These are phyloP conservation scores for Aspergillus melleus DNA, from an alignment of 2,329 filamentous ascomycete species.

Conservation along the genomic window DNA sequence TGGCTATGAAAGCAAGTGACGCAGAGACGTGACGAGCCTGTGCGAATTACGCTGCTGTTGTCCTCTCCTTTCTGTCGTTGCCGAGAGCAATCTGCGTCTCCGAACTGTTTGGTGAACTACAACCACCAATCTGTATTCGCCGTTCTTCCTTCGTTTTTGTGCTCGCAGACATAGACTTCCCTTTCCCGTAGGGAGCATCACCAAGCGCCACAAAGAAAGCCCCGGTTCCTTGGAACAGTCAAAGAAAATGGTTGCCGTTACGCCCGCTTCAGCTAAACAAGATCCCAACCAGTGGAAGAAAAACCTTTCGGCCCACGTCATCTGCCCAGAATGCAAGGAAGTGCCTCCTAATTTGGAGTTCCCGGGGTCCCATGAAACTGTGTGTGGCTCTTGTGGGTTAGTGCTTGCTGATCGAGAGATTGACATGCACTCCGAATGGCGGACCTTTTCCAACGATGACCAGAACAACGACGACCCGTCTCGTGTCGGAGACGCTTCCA, in stretches of 20 bases:
- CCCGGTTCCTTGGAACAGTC: conserved; percentile 28
- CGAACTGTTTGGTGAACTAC: conserved; percentile 24
- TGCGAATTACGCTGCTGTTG: conserved; percentile 25
- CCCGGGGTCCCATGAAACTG: conserved; percentile 89
- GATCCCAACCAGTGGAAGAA: conserved; percentile 63
- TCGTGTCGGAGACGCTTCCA: conserved; percentile 92
- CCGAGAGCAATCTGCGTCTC: conserved; percentile 4
- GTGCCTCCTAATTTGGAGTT: conserved; percentile 89
- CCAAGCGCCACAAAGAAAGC: conserved; percentile 42
- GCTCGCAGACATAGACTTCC: conserved; percentile 49
- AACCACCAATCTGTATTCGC: conserved; percentile 69
- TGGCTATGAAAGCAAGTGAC: conserved; percentile 32
- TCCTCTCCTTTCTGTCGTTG: conserved; percentile 19
- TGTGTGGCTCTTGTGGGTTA: conserved; percentile 87
- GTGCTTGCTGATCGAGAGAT: conserved; percentile 90
- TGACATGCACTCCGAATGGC: conserved; percentile 96
- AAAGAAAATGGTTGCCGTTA: conserved; percentile 36
- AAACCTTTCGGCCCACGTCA: conserved; percentile 81
- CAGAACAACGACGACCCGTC: conserved; percentile 95
- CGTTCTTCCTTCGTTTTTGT: conserved; percentile 64
- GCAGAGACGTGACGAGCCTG: conserved; percentile 24
- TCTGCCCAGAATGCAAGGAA: conserved; percentile 89
- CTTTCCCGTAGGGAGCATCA: conserved; percentile 46
- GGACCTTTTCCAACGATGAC: conserved; percentile 97
- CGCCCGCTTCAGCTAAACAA: conserved; percentile 41